Conservation (phyloP, 352 stramenopile genomes). For the Globisporangium lucens region DNA sequence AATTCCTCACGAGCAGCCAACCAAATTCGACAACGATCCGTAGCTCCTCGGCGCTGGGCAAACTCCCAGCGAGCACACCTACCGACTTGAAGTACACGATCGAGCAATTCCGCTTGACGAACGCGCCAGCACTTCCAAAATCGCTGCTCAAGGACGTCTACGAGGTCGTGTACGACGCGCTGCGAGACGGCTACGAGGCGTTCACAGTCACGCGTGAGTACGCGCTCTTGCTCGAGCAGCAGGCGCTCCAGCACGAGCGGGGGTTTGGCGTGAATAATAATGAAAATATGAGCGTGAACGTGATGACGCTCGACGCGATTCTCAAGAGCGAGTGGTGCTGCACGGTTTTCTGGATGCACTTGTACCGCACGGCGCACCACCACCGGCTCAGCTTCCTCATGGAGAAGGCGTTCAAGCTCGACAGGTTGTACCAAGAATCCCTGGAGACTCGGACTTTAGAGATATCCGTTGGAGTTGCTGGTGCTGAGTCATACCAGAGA, state of each 20-base stretch:
- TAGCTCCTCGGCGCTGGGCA: slow-evolving; percentile 7
- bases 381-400: slow-evolving; percentile 60
- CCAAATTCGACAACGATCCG: background rate
- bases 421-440: slow-evolving; percentile 23
- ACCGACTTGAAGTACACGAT: slow-evolving; percentile 10
- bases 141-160: slow-evolving; percentile 32
- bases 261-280: background rate
- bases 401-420: slow-evolving; percentile 48
- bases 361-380: slow-evolving; percentile 57
- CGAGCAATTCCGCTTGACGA: slow-evolving; percentile 2
- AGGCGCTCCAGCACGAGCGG: slow-evolving; percentile 13
- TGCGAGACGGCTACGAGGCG: slow-evolving; percentile 28
- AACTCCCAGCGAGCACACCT: slow-evolving; percentile 5
- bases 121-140: slow-evolving; percentile 17
- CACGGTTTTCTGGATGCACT: slow-evolving; percentile 67
- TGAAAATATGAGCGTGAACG: background rate
- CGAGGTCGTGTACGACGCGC: slow-evolving; percentile 21
- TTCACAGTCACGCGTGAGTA: slow-evolving; percentile 36
- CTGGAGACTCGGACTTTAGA: background rate
- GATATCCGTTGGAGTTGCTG: background rate
- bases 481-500: background rate
- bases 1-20: slow-evolving; percentile 16
- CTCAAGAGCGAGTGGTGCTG: slow-evolving; percentile 65
- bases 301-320: slow-evolving; percentile 49
- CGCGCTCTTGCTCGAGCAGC: slow-evolving; percentile 19